Evolutionary conservation across 2,329 filamentous ascomycete species (phyloP).

Genomic region (Grosmannia serpens): DNA sequence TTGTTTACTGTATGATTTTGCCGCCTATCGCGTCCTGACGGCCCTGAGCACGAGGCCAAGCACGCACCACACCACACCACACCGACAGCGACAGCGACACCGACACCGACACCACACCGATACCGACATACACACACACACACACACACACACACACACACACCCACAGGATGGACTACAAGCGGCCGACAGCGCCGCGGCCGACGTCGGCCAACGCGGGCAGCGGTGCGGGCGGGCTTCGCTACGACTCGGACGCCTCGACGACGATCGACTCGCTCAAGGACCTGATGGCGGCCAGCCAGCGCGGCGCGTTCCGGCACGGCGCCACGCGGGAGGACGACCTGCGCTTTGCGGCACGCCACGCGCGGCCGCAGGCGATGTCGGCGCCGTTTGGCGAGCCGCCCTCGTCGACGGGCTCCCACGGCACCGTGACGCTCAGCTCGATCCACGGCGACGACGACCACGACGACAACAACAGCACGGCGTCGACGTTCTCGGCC

Average conservation of each 20-base stretch:
- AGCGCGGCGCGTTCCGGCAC: conserved; percentile 1
- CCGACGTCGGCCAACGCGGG: not conserved
- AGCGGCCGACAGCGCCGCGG: not conserved
- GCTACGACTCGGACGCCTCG: conserved; percentile 12
- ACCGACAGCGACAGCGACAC: not conserved
- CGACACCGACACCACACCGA: not conserved
- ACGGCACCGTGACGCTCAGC: conserved; percentile 13
- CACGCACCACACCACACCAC: not conserved
- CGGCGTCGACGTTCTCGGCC: conserved; percentile 8
- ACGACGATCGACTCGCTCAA: conserved; percentile 12
- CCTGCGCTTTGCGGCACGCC: conserved; percentile 9
- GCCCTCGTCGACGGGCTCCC: conserved; percentile 14
- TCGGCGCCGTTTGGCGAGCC: conserved; percentile 12
- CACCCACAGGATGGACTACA: not conserved
- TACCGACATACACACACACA: not conserved
- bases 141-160: not conserved
- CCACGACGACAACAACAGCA: not conserved
- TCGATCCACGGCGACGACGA: conserved; percentile 4
- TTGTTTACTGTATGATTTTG: not conserved
- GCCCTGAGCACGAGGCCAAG: not conserved
- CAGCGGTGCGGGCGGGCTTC: not conserved
- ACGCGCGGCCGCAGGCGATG: conserved; percentile 9
- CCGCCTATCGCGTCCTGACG: not conserved
- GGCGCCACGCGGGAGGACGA: conserved; percentile 6
- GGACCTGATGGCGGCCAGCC: conserved; percentile 9